phyloP scores from a whole-genome alignment of 1,284 basidiomycete species.

The Tilletia walkeri region DNA sequence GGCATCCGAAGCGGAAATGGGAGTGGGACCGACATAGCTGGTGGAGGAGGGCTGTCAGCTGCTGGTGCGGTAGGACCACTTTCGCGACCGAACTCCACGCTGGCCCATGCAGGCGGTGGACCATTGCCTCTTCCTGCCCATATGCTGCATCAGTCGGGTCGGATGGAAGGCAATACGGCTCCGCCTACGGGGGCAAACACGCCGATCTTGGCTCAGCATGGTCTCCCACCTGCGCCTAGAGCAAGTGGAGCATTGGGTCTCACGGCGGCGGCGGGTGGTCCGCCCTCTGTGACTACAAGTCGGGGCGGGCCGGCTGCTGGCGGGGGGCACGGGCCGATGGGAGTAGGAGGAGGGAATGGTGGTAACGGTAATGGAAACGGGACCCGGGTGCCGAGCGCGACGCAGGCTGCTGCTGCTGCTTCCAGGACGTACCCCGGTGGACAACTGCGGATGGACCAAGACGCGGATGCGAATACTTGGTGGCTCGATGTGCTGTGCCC shows the following conservation, averaged over 20 bases:
- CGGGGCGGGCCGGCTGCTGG: not conserved
- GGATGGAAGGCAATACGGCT: slow-evolving; percentile 43
- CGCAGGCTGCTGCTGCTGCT: slow-evolving; percentile 13
- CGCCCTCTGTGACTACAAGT: not conserved
- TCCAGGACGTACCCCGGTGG: slow-evolving; percentile 40
- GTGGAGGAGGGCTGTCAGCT: not conserved
- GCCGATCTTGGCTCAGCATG: slow-evolving; percentile 26
- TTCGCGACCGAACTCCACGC: slow-evolving; percentile 1
- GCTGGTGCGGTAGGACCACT: not conserved
- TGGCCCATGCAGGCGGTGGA: not conserved
- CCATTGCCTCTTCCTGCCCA: slow-evolving; percentile 18
- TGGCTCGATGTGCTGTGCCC: slow-evolving; percentile 94
- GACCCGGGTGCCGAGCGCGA: not conserved
- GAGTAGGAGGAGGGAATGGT: not conserved
- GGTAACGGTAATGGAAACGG: slow-evolving; percentile 9
- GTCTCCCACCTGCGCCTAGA: not conserved
- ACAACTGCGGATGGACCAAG: slow-evolving; percentile 47
- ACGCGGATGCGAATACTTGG: slow-evolving; percentile 78
- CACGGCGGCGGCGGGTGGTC: not conserved
- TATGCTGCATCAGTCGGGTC: slow-evolving; percentile 32
- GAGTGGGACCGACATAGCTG: not conserved
- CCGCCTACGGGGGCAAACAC: slow-evolving; percentile 46
- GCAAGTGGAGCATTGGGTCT: not conserved
- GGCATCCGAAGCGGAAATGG: slow-evolving; percentile 10
- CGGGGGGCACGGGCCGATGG: not conserved